Evolutionary conservation across 2,329 filamentous ascomycete genomes (phyloP).

Genomic region (Aspergillus oerlinghausenensis): DNA sequence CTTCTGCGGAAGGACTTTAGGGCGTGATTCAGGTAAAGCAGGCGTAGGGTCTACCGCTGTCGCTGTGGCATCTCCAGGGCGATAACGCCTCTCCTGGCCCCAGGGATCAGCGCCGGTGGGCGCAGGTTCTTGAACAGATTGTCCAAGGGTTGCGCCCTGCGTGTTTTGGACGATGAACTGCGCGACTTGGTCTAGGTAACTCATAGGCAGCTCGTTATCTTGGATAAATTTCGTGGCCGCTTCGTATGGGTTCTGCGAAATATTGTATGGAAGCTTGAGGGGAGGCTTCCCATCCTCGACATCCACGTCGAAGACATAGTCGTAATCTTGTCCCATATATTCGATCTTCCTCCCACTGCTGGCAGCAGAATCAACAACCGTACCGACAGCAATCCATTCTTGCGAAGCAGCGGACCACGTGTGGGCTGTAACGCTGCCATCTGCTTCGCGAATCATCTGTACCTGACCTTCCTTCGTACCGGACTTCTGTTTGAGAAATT

Average conservation of each 20-base stretch:
- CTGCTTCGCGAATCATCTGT: constrained; percentile 78
- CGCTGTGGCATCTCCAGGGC: constrained; percentile 60
- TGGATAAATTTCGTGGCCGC: constrained; percentile 85
- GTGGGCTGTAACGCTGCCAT: constrained; percentile 80
- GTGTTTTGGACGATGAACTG: constrained; percentile 91
- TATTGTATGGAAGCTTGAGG: constrained; percentile 89
- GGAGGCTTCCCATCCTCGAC: constrained; percentile 92
- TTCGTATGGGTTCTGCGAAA: constrained; percentile 88
- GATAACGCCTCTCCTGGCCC: constrained; percentile 73
- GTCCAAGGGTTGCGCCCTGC: constrained; percentile 76
- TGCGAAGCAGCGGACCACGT: constrained; percentile 71
- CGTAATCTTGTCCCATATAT: constrained; percentile 82
- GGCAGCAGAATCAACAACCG: constrained; percentile 82
- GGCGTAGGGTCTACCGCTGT: constrained; percentile 16
- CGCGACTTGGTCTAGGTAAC: constrained; percentile 85
- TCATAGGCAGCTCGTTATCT: constrained; percentile 80
- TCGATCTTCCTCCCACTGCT: constrained; percentile 74
- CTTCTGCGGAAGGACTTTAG: constrained; percentile 69
- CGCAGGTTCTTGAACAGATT: constrained; percentile 44
- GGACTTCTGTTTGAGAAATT: constrained; percentile 73
- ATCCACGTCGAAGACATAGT: constrained; percentile 94
- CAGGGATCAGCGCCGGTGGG: constrained; percentile 63
- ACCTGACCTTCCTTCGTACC: constrained; percentile 97
- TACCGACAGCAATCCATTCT: constrained; percentile 86
- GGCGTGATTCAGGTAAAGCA: constrained; percentile 36